Conservation (phyloP, 2,329 filamentous ascomycete genomes). For the Microascus cirrosus region DNA sequence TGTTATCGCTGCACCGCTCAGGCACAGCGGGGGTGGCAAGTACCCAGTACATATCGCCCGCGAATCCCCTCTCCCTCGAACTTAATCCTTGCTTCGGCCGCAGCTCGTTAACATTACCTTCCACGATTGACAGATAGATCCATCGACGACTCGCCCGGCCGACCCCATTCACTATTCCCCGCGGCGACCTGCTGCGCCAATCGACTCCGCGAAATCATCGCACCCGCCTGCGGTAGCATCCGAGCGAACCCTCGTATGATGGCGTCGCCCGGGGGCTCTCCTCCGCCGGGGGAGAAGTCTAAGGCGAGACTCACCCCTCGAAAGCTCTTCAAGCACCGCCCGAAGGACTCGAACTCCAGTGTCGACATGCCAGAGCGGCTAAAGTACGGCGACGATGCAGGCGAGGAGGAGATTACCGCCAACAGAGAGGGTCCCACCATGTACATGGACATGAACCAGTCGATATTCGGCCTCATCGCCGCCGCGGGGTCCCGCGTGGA, state of each 20-base stretch:
- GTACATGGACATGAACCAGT: slow-evolving; percentile 78
- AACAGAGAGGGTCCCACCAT: slow-evolving; percentile 33
- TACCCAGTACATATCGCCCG: not conserved
- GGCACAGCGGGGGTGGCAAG: not conserved
- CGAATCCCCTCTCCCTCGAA: not conserved
- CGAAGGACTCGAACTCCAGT: not conserved
- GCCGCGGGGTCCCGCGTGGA: slow-evolving; percentile 75
- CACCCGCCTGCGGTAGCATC: not conserved
- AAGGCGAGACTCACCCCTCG: not conserved
- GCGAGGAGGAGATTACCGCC: slow-evolving; percentile 34
- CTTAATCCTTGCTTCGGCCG: not conserved
- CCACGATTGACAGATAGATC: not conserved
- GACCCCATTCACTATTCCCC: too few species aligned
- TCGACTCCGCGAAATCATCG: not conserved
- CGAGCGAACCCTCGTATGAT: not conserved
- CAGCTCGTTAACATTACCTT: not conserved
- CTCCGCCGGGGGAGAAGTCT: not conserved
- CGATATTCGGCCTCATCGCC: slow-evolving; percentile 85
- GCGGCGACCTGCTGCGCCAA: not conserved
- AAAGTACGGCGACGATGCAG: slow-evolving; percentile 34
- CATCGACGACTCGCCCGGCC: not conserved
- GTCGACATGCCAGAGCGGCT: slow-evolving; percentile 41
- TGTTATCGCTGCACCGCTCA: not conserved
- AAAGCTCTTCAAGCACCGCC: slow-evolving; percentile 4
- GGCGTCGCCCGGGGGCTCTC: not conserved